These are phyloP conservation scores for Boletus sp. DNA, from an alignment of 768 basidiomycete genomes.

Conservation along the genomic window DNA sequence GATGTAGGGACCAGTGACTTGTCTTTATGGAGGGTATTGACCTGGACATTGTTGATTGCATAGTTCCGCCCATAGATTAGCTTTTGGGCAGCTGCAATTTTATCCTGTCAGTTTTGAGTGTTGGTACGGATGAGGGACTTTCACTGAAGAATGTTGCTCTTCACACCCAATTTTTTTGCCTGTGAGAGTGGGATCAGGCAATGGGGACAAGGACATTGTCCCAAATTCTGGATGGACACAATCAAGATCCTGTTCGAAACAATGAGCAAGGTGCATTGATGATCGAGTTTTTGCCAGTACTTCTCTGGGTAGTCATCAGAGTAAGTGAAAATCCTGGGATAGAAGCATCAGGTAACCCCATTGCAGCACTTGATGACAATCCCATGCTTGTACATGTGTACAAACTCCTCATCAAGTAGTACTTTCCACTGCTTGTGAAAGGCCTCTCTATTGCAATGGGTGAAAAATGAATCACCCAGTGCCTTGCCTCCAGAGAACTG, in stretches of 20 bases:
- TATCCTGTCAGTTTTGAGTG: not conserved
- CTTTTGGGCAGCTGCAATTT: not conserved
- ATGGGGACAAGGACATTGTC: not conserved
- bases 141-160: not conserved
- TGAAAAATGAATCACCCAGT: not conserved
- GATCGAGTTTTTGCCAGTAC: not conserved
- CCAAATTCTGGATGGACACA: not conserved
- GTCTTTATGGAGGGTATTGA: not conserved
- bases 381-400: not conserved
- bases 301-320: not conserved
- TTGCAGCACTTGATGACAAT: not conserved
- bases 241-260: not conserved
- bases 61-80: not conserved
- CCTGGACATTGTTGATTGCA: not conserved
- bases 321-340: not conserved
- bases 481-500: not conserved
- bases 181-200: not conserved
- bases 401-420: no score
- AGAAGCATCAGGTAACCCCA: not conserved
- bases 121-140: not conserved
- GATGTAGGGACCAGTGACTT: not conserved
- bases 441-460: not conserved
- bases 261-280: not conserved
- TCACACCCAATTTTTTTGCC: not conserved
- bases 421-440: not conserved